Conservation (phyloP, 108 stramenopile species). For the Schizochytrium sp. region DNA sequence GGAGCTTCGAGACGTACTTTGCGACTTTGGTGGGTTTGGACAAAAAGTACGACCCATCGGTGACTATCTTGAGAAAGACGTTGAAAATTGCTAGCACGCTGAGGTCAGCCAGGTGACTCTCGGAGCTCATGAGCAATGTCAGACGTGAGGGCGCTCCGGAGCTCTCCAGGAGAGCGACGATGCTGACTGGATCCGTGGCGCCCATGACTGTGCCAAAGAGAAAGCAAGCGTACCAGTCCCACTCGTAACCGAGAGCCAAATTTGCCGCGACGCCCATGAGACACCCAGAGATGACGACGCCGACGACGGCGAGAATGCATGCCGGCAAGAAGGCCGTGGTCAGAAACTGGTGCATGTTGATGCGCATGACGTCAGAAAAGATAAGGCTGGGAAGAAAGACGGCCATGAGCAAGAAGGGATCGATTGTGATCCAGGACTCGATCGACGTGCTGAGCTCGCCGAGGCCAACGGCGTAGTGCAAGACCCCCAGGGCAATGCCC, state of each 20-base stretch:
- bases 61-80: neutral
- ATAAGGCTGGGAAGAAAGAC: conserved; percentile 80
- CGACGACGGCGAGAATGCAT: conserved; percentile 72
- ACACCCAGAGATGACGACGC: conserved; percentile 33
- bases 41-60: neutral
- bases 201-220: conserved; percentile 74
- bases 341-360: conserved; percentile 61
- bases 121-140: conserved; percentile 52
- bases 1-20: neutral
- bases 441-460: conserved; percentile 38
- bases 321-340: conserved; percentile 44
- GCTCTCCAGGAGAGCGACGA: conserved; percentile 62
- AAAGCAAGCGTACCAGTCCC: conserved; percentile 49
- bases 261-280: conserved; percentile 27
- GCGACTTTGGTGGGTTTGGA: neutral
- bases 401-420: conserved; percentile 64
- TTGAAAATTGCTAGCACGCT: neutral
- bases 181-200: conserved; percentile 87
- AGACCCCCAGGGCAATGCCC: neutral
- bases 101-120: neutral
- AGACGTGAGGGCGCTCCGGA: conserved; percentile 64
- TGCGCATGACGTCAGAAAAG: conserved; percentile 63
- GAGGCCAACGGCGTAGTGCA: neutral
- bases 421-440: conserved; percentile 51
- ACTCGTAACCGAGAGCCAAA: conserved; percentile 30